These are phyloP conservation scores for Hebeloma cylindrosporum DNA, from an alignment of 768 basidiomycete genomes.

Conservation along the genomic window DNA sequence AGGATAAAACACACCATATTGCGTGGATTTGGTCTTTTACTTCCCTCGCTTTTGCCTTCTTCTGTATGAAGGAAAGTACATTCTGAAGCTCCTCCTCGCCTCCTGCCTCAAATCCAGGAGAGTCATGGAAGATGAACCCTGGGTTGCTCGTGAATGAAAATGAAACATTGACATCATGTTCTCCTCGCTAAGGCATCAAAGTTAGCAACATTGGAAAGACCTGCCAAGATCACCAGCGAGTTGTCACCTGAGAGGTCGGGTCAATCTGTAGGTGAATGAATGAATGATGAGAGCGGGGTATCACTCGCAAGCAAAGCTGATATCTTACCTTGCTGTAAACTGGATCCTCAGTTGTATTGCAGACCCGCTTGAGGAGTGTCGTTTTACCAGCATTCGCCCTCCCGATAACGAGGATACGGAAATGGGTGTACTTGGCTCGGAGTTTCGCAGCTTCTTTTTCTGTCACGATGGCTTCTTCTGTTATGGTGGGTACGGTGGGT, in stretches of 20 bases:
- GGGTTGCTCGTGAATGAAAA: constrained; percentile 31
- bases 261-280: constrained; percentile 10
- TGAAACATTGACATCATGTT: constrained; percentile 32
- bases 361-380: constrained; percentile 38
- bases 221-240: background rate
- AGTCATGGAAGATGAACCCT: constrained; percentile 42
- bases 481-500: too few relatives aligned
- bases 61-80: constrained; percentile 32
- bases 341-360: constrained; percentile 33
- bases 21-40: constrained; percentile 34
- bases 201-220: background rate
- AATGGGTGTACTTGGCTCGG: constrained; percentile 26
- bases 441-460: constrained; percentile 11
- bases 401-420: constrained; percentile 42
- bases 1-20: constrained; percentile 32
- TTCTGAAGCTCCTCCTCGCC: constrained; percentile 25
- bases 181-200: constrained; percentile 27
- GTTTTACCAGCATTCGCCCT: constrained; percentile 42
- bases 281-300: background rate
- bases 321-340: constrained; percentile 23
- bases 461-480: too few relatives aligned
- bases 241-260: constrained; percentile 13
- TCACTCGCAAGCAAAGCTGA: constrained; percentile 17
- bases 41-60: constrained; percentile 16
- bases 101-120: constrained; percentile 40